Conservation (phyloP, 2,329 filamentous ascomycete species). For the Aspergillus cejpii region DNA sequence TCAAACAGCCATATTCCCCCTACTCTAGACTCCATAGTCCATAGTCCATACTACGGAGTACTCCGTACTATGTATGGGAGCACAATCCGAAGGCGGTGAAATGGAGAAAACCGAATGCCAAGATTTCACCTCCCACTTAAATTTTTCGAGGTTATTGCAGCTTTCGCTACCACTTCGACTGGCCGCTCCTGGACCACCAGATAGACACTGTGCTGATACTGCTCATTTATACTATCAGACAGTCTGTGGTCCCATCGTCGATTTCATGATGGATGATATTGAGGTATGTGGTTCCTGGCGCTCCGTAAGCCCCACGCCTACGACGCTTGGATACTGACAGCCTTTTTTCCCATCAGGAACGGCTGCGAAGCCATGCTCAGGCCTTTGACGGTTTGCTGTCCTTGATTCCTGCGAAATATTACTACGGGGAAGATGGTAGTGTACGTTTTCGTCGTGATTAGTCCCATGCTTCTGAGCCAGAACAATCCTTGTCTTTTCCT, state of each 20-base stretch:
- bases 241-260: conserved; percentile 2
- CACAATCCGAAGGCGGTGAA: conserved; percentile 24
- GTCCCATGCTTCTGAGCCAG: background rate
- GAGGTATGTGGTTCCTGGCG: conserved; percentile 28
- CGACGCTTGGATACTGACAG: conserved; percentile 18
- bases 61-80: too few relatives aligned
- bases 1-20: too few relatives aligned
- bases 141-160: conserved; percentile 32
- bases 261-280: conserved; percentile 33
- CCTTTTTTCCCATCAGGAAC: conserved; percentile 35
- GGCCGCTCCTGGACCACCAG: conserved; percentile 13
- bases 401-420: conserved; percentile 81
- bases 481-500: conserved; percentile 5
- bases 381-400: conserved; percentile 83
- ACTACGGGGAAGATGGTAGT: conserved; percentile 78
- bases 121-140: conserved; percentile 36
- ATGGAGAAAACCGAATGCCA: conserved; percentile 32
- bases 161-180: conserved; percentile 14
- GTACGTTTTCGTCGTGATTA: conserved; percentile 49
- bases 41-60: too few relatives aligned
- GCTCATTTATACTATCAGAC: background rate
- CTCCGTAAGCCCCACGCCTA: conserved; percentile 9
- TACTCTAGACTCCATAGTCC: too few relatives aligned
- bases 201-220: conserved; percentile 9
- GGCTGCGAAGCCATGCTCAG: conserved; percentile 52